phyloP scores from a whole-genome alignment of 768 basidiomycete species.

The Suillus fuscotomentosus region DNA sequence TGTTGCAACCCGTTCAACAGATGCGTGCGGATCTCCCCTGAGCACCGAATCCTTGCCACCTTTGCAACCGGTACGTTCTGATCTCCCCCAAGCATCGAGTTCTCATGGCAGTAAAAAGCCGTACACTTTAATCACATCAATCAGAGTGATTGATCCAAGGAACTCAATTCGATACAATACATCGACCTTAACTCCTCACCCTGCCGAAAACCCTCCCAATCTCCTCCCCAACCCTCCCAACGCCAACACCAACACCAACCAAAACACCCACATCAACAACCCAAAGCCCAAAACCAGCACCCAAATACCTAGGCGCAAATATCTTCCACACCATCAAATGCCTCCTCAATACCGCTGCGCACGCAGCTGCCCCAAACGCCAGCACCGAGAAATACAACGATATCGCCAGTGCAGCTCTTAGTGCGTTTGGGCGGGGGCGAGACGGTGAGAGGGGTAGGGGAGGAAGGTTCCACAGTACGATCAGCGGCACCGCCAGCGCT shows the following conservation, averaged over 20 bases:
- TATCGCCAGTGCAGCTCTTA: conserved; percentile 60
- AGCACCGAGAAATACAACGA: conserved; percentile 67
- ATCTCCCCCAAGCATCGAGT: too few relatives aligned
- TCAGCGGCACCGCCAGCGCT: not conserved
- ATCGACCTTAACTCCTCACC: not conserved
- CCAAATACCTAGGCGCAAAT: conserved; percentile 94
- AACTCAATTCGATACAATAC: not conserved
- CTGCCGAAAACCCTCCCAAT: not conserved
- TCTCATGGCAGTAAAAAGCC: not conserved
- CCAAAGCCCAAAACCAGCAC: conserved; percentile 61
- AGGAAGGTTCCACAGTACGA: conserved; percentile 71
- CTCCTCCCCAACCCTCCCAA: not conserved
- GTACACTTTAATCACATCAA: not conserved
- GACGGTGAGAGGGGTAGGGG: conserved; percentile 40
- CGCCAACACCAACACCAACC: conserved; percentile 58
- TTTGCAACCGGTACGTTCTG: too few relatives aligned
- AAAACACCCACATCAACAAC: conserved; percentile 70
- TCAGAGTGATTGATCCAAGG: too few relatives aligned
- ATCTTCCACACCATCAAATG: conserved; percentile 99
- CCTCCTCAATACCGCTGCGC: conserved; percentile 72
- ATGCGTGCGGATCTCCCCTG: too few relatives aligned
- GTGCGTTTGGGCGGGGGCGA: conserved; percentile 29
- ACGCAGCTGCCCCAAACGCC: conserved; percentile 66
- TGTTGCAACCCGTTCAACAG: too few relatives aligned
- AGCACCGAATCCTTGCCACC: too few relatives aligned